phyloP scores from a whole-genome alignment of 2,329 filamentous ascomycete species.

The Chalaropsis thielavioides region DNA sequence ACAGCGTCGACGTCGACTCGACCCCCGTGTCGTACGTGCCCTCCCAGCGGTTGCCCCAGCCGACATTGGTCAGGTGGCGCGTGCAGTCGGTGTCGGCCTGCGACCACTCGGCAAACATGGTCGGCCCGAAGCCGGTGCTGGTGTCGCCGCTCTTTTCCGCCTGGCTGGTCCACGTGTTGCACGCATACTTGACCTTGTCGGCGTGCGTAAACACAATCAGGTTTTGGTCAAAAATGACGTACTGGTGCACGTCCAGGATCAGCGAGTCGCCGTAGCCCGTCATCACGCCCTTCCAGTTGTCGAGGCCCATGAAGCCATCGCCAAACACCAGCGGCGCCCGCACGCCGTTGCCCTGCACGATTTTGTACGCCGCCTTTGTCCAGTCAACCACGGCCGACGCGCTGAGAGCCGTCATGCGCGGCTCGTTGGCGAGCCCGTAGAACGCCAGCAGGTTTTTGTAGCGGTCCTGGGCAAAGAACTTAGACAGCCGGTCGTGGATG shows the following conservation, averaged over 20 bases:
- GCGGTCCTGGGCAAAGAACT: constrained; percentile 84
- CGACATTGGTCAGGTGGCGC: constrained; percentile 73
- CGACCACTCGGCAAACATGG: constrained; percentile 91
- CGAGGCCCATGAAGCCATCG: constrained; percentile 84
- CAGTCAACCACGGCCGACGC: constrained; percentile 56
- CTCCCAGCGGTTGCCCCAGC: constrained; percentile 78
- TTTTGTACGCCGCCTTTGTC: constrained; percentile 58
- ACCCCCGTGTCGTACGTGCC: constrained; percentile 65
- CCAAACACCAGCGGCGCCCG: constrained; percentile 65
- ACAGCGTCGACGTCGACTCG: constrained; percentile 44
- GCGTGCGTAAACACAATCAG: constrained; percentile 72
- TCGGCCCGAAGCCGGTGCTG: constrained; percentile 73
- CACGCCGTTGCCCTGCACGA: constrained; percentile 66
- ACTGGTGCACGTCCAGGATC: constrained; percentile 93
- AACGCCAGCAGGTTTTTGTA: constrained; percentile 87
- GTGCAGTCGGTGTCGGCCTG: constrained; percentile 96
- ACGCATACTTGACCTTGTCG: constrained; percentile 76
- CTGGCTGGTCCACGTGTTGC: constrained; percentile 73
- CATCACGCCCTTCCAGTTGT: constrained; percentile 79
- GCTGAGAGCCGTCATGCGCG: constrained; percentile 64
- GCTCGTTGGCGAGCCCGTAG: constrained; percentile 92
- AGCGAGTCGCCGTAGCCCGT: constrained; percentile 50
- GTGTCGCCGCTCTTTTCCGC: constrained; percentile 57
- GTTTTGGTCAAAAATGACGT: constrained; percentile 90
- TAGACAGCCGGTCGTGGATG: constrained; percentile 70